Evolutionary conservation across 2,329 filamentous ascomycete genomes (phyloP), one percentile per base, ranked within the genome.

Genomic region (Berkeleyomyces rouxiae): DNA sequence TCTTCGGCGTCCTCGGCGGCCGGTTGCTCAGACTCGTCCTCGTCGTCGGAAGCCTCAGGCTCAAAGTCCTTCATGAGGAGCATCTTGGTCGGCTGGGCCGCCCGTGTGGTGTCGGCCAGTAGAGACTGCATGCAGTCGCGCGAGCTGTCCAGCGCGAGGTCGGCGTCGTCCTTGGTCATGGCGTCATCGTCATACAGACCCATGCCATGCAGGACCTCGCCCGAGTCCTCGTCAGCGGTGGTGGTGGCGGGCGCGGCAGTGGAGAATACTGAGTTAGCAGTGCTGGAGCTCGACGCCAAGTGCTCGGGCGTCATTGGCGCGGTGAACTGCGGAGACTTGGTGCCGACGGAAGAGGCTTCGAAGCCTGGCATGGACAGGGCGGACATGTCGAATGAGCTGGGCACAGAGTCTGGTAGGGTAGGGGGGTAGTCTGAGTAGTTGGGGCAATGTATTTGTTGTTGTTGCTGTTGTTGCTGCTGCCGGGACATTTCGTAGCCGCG

Each of bases 51-150:
- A 55, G 82, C 80, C 7, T 84, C 85, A 16, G 79, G 87, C 71
- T 82, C 85, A 87, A 80, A 92, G 0, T 87, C 87, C 71, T 91
- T 87, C 72, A 92, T 88, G 3, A 93, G 75, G 71, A 90, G 92
- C 67, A 92, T 75, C 71, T 89, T 88, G 63, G 87, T 87, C 1
- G 61, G 61, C 16, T 75, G 77, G 2, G 79, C 67, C 5, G 70
- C 70, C 49, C 75, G 73, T 67, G 77, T 78, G 1, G 75, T 71
- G 6, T 79, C 74, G 33, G 79, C 79, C 57, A 84, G 72, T 16
- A 87, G 71, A 36, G 78, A 77, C 43, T 76, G 78, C 63, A 82
- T 77, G 36, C 79, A 79, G 4, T 77, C 77, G 59, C 77, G 71
- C 72, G 83, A 78, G 73, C 80, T 77, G 72, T 82, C 74, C 62